Conservation (phyloP, 106 monocot genomes). For the Iris macrosiphon region DNA sequence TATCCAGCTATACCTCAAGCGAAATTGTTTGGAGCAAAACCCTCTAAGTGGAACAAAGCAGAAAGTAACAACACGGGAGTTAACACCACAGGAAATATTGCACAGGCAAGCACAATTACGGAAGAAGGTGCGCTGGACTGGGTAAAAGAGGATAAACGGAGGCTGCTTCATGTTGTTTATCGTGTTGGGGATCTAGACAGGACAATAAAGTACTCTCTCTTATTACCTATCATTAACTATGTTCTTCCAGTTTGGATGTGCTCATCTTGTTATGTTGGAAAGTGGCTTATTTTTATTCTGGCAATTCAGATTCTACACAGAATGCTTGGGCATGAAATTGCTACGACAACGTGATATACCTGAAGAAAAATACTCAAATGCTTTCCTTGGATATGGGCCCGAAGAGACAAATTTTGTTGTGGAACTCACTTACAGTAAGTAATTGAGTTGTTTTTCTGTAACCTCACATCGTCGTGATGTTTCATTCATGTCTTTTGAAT, state of each 20-base stretch:
- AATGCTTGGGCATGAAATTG: conserved; percentile 88
- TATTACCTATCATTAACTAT: background rate
- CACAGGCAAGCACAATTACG: conserved; percentile 21
- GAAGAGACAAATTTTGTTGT: conserved; percentile 89
- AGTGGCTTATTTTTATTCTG: conserved; percentile 1
- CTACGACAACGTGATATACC: conserved; percentile 83
- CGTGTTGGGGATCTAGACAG: conserved; percentile 75
- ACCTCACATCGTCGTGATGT: background rate
- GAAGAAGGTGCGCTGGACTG: conserved; percentile 47
- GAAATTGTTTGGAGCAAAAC: conserved; percentile 22
- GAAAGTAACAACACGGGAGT: conserved; percentile 8
- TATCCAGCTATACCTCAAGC: conserved; percentile 25
- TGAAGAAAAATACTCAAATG: conserved; percentile 84
- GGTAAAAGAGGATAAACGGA: conserved; percentile 63
- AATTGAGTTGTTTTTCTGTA: background rate
- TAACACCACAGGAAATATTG: conserved; percentile 26
- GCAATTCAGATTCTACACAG: conserved; percentile 70
- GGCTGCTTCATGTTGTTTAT: conserved; percentile 88
- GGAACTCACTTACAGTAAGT: conserved; percentile 79
- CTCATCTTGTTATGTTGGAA: background rate
- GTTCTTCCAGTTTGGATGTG: background rate
- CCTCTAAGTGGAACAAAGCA: conserved; percentile 1
- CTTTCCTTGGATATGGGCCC: conserved; percentile 89
- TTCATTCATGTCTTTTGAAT: background rate
- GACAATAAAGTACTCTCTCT: conserved; percentile 65